Percentiles rank a stretch among this genome's conserved stretches.
Conservation (phyloP, 1,139 yeast genomes). For the Yamadazyma taylorii region DNA sequence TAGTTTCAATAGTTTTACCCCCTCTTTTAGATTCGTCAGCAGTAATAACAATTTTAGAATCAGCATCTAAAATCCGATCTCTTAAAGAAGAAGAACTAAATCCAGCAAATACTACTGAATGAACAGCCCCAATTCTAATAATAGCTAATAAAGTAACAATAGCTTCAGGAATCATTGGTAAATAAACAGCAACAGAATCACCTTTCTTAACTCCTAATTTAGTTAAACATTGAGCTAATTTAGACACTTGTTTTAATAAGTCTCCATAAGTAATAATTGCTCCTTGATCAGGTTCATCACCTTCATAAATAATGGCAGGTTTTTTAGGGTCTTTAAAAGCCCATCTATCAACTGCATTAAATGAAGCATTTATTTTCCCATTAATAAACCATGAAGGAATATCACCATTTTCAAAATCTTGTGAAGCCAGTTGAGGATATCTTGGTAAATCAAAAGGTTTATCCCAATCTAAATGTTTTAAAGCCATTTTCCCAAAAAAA, state of each 20-base stretch:
- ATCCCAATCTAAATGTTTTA: conserved; percentile 59
- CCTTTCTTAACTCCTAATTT: conserved; percentile 74
- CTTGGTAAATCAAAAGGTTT: conserved; percentile 60
- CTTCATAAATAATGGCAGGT: conserved; percentile 78
- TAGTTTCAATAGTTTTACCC: conserved; percentile 79
- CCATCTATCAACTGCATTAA: conserved; percentile 80
- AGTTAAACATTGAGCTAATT: conserved; percentile 67
- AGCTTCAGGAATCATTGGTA: conserved; percentile 88
- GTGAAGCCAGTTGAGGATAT: conserved; percentile 48
- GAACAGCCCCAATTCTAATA: conserved; percentile 76
- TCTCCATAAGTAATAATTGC: conserved; percentile 67
- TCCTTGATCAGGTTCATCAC: conserved; percentile 72
- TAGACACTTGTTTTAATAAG: conserved; percentile 65
- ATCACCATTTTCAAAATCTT: conserved; percentile 63
- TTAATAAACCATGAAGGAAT: conserved; percentile 77
- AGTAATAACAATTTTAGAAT: conserved; percentile 70
- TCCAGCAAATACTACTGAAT: conserved; percentile 84
- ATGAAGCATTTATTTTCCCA: conserved; percentile 75
- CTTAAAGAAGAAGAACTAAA: conserved; percentile 72
- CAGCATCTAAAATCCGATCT: conserved; percentile 78
- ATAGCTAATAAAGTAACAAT: conserved; percentile 71
- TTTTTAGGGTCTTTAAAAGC: conserved; percentile 69
- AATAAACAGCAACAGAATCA: conserved; percentile 81
- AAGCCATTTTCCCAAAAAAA: conserved; percentile 67
- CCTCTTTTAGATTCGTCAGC: conserved; percentile 83